Conservation (phyloP, 2,329 filamentous ascomycete species). For the Camillea tinctor region DNA sequence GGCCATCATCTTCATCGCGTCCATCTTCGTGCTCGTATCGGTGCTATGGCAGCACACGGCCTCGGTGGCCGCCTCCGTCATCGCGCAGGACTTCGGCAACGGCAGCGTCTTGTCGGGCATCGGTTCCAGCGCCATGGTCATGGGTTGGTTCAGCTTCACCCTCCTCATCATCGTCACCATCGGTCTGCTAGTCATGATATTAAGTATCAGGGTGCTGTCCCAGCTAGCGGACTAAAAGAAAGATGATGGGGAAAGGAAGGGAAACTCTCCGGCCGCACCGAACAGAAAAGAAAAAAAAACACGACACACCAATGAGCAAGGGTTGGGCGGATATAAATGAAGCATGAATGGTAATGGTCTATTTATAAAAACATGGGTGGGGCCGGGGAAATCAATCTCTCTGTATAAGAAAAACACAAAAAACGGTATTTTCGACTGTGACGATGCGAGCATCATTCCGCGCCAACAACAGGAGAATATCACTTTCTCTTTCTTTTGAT, state of each 20-base stretch:
- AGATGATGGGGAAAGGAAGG: too few relatives aligned
- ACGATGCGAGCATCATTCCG: slow-evolving; percentile 12
- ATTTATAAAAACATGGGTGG: not conserved
- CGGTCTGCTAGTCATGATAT: slow-evolving; percentile 90
- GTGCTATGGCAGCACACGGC: slow-evolving; percentile 92
- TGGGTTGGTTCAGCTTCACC: slow-evolving; percentile 97
- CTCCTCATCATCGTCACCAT: slow-evolving; percentile 94
- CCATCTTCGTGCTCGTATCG: slow-evolving; percentile 71
- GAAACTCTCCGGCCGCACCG: not conserved
- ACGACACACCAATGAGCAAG: too few relatives aligned
- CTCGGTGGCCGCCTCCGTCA: slow-evolving; percentile 89
- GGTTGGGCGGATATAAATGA: slow-evolving; percentile 1
- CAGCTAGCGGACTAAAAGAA: slow-evolving; percentile 47
- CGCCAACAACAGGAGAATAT: slow-evolving; percentile 8
- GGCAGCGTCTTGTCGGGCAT: slow-evolving; percentile 35
- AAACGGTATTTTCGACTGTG: slow-evolving; percentile 1
- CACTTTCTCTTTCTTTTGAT: not conserved
- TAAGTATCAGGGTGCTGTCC: slow-evolving; percentile 81
- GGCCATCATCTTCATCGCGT: slow-evolving; percentile 82
- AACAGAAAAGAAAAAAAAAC: too few relatives aligned
- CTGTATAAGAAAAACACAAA: slow-evolving; percentile 18
- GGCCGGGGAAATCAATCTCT: slow-evolving; percentile 6
- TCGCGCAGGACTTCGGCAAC: slow-evolving; percentile 54
- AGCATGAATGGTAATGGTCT: slow-evolving; percentile 3
- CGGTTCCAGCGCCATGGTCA: slow-evolving; percentile 81